A percentile compares a stretch with the other conserved stretches of the same genome.
phyloP scores from a whole-genome alignment of 257 asterid genomes.

The Nicotiana undulata region DNA sequence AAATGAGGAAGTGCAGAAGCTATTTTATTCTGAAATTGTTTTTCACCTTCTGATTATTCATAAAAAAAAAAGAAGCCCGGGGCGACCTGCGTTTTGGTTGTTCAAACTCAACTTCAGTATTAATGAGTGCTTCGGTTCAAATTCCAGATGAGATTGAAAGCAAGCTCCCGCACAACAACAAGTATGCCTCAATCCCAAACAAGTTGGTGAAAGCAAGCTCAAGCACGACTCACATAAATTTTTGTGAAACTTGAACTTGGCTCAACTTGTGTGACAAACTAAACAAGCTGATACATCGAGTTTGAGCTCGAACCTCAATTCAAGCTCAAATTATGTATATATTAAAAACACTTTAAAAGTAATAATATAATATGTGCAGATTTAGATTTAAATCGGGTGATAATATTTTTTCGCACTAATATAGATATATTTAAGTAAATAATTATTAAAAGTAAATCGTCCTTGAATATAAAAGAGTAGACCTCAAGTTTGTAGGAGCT shows the following conservation, averaged over 20 bases:
- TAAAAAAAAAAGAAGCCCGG: not conserved
- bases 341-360: not conserved
- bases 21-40: not conserved
- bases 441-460: not conserved
- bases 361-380: too few species aligned
- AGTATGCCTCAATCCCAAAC: not conserved
- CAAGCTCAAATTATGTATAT: not conserved
- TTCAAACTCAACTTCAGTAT: not conserved
- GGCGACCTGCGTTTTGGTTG: not conserved
- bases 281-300: not conserved
- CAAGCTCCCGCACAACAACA: not conserved
- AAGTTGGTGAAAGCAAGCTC: not conserved
- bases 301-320: not conserved
- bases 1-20: not conserved
- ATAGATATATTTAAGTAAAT: not conserved
- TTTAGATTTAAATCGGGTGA: not conserved
- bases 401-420: not conserved
- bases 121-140: not conserved
- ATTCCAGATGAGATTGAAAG: not conserved
- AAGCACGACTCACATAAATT: not conserved
- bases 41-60: not conserved
- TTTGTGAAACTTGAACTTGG: not conserved
- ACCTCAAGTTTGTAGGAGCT: not conserved
- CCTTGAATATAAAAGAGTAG: not conserved
- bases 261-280: not conserved